Percentiles rank a stretch among this genome's conserved stretches.
These are phyloP conservation scores for Penicillium sp. DNA, from an alignment of 2,329 filamentous ascomycete genomes.

Conservation along the genomic window DNA sequence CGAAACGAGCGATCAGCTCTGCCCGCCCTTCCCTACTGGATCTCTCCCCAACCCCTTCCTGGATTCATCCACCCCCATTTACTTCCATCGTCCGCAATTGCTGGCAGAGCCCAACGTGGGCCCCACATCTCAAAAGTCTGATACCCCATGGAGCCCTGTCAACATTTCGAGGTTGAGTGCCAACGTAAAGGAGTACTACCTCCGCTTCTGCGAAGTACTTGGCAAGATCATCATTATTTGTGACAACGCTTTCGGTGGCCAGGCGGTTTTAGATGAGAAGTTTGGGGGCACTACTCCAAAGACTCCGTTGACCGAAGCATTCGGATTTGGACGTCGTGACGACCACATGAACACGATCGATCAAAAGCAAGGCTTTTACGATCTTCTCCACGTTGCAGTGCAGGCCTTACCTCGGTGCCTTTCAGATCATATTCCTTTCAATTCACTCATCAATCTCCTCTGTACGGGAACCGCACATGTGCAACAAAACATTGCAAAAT, in stretches of 20 bases:
- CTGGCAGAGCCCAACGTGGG: constrained; percentile 40
- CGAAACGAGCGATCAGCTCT: constrained; percentile 77
- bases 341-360: constrained; percentile 75
- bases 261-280: constrained; percentile 93
- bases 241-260: constrained; percentile 95
- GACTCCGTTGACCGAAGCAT: constrained; percentile 91
- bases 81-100: constrained; percentile 42
- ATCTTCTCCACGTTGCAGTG: constrained; percentile 91
- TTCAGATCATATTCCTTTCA: constrained; percentile 88
- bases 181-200: constrained; percentile 80
- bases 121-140: constrained; percentile 35
- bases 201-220: constrained; percentile 89
- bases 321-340: constrained; percentile 85
- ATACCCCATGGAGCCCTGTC: constrained; percentile 52
- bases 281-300: constrained; percentile 86
- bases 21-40: constrained; percentile 80
- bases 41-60: constrained; percentile 46
- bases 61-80: constrained; percentile 40
- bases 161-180: constrained; percentile 70
- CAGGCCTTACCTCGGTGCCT: constrained; percentile 94
- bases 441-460: constrained; percentile 88
- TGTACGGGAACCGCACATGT: constrained; percentile 97
- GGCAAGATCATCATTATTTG: constrained; percentile 96
- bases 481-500: constrained; percentile 86
- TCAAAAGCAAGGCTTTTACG: constrained; percentile 92